A percentile compares a stretch with the other conserved stretches of the same genome.
Evolutionary conservation across 306 rosid genomes (phyloP).

Genomic region (Cucumis melo): DNA sequence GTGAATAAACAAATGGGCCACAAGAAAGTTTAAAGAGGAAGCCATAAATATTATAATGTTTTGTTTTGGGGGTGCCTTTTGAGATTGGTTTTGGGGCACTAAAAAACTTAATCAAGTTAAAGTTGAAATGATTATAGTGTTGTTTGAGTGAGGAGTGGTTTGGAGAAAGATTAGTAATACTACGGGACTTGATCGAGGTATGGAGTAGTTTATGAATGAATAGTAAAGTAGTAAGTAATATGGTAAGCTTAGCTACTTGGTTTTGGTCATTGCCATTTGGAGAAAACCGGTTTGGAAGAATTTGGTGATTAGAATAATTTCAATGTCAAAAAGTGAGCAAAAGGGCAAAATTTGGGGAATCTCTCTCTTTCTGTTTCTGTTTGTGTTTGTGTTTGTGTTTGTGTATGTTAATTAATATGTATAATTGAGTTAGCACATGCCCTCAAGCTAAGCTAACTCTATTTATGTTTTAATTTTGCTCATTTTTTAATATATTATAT

Average conservation of each 20-base stretch:
- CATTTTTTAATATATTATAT: background rate
- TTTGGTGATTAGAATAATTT: background rate
- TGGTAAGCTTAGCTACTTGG: too few relatives aligned
- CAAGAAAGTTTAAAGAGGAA: background rate
- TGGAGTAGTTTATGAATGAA: too few relatives aligned
- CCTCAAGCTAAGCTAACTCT: conserved; percentile 11
- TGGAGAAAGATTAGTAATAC: too few relatives aligned
- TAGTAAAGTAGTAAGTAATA: too few relatives aligned
- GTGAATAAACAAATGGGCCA: conserved; percentile 1
- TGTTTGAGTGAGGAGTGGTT: background rate
- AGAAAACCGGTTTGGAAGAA: background rate
- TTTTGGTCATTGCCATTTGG: conserved; percentile 16
- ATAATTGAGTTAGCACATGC: conserved; percentile 26
- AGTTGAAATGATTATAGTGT: conserved; percentile 14
- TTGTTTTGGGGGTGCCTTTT: conserved; percentile 33
- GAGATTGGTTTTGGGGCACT: conserved; percentile 40
- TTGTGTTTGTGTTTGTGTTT: too few relatives aligned
- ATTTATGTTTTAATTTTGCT: background rate
- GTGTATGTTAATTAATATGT: too few relatives aligned
- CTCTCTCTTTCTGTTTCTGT: too few relatives aligned
- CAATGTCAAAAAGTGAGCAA: background rate
- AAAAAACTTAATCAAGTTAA: conserved; percentile 2
- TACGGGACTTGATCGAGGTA: too few relatives aligned
- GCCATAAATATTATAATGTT: background rate
- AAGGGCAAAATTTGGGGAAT: background rate